A percentile compares a stretch with the other conserved stretches of the same genome.
These are phyloP conservation scores for Gelatoporia subvermispora DNA, from an alignment of 768 basidiomycete genomes.

Conservation along the genomic window DNA sequence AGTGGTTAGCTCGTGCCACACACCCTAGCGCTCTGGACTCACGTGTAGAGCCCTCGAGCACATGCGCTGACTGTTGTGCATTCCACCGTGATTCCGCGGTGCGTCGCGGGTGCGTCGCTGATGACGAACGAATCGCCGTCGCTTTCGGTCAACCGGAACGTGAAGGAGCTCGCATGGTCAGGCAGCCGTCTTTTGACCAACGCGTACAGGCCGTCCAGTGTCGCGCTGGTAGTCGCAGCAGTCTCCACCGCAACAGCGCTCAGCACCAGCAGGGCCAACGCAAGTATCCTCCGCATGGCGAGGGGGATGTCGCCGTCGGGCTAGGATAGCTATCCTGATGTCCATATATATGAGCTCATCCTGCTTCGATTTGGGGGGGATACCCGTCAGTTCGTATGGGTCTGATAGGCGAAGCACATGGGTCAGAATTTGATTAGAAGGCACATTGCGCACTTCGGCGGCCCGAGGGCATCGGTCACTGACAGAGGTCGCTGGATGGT, in stretches of 20 bases:
- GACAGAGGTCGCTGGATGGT: too few relatives aligned
- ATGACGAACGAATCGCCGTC: constrained; percentile 29
- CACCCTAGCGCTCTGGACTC: constrained; percentile 4
- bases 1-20: background rate
- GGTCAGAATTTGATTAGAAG: too few relatives aligned
- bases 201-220: constrained; percentile 28
- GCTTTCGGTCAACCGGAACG: constrained; percentile 22
- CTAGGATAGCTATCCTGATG: too few relatives aligned
- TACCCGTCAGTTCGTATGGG: too few relatives aligned
- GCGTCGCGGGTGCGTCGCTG: constrained; percentile 19
- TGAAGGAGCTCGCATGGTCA: constrained; percentile 26
- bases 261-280: background rate
- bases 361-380: too few relatives aligned
- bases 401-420: too few relatives aligned
- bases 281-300: background rate
- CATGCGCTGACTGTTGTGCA: constrained; percentile 34
- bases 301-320: too few relatives aligned
- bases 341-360: too few relatives aligned
- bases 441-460: too few relatives aligned
- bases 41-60: constrained; percentile 35
- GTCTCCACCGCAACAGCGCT: background rate
- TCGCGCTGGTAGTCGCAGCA: background rate
- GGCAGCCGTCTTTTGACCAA: constrained; percentile 34
- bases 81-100: constrained; percentile 24
- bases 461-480: too few relatives aligned